These are phyloP conservation scores for Rhizopogon vesiculosus DNA, from an alignment of 768 basidiomycete species.

Conservation along the genomic window DNA sequence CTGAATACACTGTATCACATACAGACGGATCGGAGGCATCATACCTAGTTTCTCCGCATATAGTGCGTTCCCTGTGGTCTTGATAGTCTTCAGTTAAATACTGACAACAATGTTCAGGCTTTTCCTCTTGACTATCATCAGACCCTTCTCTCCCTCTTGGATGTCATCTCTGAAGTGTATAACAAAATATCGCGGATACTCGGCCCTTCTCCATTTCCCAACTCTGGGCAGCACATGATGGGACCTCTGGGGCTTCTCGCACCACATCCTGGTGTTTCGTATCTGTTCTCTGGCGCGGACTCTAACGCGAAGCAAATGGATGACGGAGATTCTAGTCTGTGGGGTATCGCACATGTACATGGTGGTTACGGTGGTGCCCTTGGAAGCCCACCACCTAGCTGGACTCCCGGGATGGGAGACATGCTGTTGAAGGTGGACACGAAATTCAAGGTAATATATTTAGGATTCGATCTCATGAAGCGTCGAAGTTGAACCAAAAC, in stretches of 20 bases:
- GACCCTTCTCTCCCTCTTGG: conserved; percentile 81
- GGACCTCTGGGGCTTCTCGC: conserved; percentile 67
- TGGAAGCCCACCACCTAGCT: conserved; percentile 52
- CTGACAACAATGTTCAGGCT: conserved; percentile 44
- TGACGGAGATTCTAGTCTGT: conserved; percentile 52
- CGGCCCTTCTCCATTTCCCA: conserved; percentile 74
- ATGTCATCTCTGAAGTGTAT: conserved; percentile 87
- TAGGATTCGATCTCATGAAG: background rate
- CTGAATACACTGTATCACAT: conserved; percentile 59
- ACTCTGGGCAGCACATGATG: conserved; percentile 70
- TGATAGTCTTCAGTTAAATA: background rate
- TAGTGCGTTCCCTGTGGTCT: conserved; percentile 42
- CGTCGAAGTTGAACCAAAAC: background rate
- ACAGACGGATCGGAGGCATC: conserved; percentile 59
- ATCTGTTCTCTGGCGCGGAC: conserved; percentile 49
- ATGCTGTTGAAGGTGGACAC: conserved; percentile 76
- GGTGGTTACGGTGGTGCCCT: conserved; percentile 28
- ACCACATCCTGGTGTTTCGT: conserved; percentile 80
- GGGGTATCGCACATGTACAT: conserved; percentile 64
- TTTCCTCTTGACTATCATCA: conserved; percentile 88
- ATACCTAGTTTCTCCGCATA: conserved; percentile 69
- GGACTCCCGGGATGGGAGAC: conserved; percentile 64
- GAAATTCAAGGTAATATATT: conserved; percentile 65
- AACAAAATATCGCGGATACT: conserved; percentile 81
- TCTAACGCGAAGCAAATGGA: conserved; percentile 35